A percentile compares a stretch with the other conserved stretches of the same genome.
Conservation (phyloP, 768 basidiomycete genomes). For the Cubamyces lactineus region DNA sequence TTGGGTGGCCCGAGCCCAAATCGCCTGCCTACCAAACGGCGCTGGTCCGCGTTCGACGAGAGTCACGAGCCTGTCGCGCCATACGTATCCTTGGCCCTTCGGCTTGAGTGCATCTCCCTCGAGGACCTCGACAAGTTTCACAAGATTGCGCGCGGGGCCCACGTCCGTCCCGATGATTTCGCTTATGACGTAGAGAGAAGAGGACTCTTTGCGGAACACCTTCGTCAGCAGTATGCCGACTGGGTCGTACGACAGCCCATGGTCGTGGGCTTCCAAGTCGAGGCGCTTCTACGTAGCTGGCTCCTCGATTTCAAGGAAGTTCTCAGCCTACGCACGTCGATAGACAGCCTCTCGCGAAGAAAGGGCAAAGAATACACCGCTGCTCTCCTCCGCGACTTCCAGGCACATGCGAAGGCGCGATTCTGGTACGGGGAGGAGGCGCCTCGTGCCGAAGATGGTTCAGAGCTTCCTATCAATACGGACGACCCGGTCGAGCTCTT, state of each 20-base stretch:
- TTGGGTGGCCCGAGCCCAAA: not conserved
- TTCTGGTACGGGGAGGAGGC: constrained; percentile 29
- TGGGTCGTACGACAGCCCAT: constrained; percentile 46
- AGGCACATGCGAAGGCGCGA: constrained; percentile 30
- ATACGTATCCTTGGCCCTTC: constrained; percentile 55
- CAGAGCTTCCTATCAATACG: not conserved
- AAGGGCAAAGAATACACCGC: constrained; percentile 43
- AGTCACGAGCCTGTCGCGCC: constrained; percentile 50
- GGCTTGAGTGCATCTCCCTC: constrained; percentile 47
- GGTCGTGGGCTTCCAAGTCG: constrained; percentile 64
- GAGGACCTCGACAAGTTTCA: constrained; percentile 44
- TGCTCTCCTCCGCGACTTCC: constrained; percentile 45
- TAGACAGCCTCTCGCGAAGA: constrained; percentile 35
- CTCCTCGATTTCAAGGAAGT: constrained; percentile 57
- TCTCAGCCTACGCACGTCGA: constrained; percentile 41
- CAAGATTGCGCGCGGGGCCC: constrained; percentile 42
- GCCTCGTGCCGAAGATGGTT: not conserved
- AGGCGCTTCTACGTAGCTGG: constrained; percentile 42
- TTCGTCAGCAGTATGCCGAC: constrained; percentile 35
- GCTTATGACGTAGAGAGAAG: constrained; percentile 46
- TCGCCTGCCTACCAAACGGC: constrained; percentile 33
- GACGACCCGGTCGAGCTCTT: constrained; percentile 22
- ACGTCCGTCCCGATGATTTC: constrained; percentile 36
- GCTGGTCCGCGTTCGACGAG: constrained; percentile 42
- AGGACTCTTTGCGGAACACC: constrained; percentile 46